Percentiles rank a stretch among this genome's conserved stretches.
Conservation (phyloP, 2,329 filamentous ascomycete species). For the Diplodia sapinea region DNA sequence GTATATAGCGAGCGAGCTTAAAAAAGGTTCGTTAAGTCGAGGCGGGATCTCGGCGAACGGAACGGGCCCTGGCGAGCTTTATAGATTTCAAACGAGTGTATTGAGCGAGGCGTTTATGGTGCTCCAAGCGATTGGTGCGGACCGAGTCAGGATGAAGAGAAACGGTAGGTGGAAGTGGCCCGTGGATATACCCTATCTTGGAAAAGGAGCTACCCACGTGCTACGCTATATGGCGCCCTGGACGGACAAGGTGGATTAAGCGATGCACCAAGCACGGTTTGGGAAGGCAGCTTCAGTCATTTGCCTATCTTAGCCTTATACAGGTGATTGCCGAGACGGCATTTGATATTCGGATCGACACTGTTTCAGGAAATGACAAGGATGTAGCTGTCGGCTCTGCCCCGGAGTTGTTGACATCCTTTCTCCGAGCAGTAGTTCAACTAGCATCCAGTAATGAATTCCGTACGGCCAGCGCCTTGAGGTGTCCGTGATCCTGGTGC, state of each 20-base stretch:
- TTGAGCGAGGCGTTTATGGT: neutral
- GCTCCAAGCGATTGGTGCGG: neutral
- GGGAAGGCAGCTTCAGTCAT: constrained; percentile 8
- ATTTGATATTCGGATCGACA: neutral
- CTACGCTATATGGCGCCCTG: neutral
- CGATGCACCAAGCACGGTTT: neutral
- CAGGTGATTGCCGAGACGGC: constrained; percentile 5
- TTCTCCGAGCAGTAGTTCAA: neutral
- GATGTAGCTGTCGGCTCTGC: neutral
- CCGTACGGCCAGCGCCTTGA: neutral
- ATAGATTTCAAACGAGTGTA: neutral
- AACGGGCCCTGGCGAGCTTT: neutral
- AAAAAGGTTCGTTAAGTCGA: neutral
- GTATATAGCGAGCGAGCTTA: neutral
- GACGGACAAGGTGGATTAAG: neutral
- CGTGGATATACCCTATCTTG: neutral
- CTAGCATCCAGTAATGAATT: neutral
- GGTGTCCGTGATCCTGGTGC: neutral
- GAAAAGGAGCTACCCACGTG: constrained; percentile 10
- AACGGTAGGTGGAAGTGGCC: neutral
- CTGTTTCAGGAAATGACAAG: constrained; percentile 2
- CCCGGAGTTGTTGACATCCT: neutral
- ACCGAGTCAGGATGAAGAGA: neutral
- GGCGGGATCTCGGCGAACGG: neutral
- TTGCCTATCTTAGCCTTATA: constrained; percentile 9